phyloP scores from a whole-genome alignment of 345 rosid species.

The Angophora floribunda region DNA sequence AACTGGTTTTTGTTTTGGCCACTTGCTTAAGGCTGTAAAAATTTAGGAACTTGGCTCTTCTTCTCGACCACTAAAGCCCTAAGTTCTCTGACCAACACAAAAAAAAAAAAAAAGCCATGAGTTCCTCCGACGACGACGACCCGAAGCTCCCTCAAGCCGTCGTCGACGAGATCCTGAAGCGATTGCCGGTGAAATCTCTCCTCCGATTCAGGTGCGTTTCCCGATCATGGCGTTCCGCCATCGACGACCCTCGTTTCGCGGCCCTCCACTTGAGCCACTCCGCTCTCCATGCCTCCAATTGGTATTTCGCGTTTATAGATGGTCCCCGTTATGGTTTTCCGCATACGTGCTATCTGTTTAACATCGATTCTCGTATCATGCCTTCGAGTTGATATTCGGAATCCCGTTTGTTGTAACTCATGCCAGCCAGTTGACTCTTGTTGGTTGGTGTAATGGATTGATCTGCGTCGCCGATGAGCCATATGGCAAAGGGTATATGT shows the following conservation, averaged over 20 bases:
- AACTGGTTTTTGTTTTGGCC: too few relatives aligned
- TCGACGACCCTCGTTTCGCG: neutral
- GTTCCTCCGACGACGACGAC: neutral
- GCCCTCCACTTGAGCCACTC: neutral
- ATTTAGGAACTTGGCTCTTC: neutral
- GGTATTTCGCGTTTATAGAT: neutral
- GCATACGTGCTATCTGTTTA: neutral
- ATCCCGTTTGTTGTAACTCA: neutral
- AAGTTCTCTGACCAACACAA: too few relatives aligned
- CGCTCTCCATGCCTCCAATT: neutral
- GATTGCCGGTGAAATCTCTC: neutral
- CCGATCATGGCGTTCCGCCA: neutral
- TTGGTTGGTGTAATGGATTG: neutral
- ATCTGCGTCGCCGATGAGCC: neutral
- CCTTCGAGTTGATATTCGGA: neutral
- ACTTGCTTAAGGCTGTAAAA: too few relatives aligned
- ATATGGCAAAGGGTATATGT: neutral
- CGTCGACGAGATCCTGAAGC: neutral
- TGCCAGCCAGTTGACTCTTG: neutral
- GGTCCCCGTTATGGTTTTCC: neutral
- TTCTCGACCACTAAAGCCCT: too few relatives aligned
- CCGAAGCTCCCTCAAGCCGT: neutral
- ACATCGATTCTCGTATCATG: neutral
- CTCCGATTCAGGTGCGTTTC: neutral
- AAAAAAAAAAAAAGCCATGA: neutral